Conservation (phyloP, 177 flowering plant species). For the Telopea speciosissima region DNA sequence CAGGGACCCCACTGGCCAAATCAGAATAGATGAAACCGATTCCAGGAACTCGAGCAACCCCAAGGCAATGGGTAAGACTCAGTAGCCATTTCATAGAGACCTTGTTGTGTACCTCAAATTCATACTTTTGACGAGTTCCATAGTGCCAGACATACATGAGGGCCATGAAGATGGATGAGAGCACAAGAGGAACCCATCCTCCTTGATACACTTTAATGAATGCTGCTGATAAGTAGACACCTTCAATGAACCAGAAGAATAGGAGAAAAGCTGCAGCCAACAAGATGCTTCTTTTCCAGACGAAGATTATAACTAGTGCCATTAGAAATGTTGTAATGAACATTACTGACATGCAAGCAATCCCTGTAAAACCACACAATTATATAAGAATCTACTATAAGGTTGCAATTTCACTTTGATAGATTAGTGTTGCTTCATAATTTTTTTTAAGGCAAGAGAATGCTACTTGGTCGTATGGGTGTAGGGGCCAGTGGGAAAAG, state of each 20-base stretch:
- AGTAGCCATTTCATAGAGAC: not conserved
- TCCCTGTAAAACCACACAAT: not conserved
- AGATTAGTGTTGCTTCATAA: too few species aligned
- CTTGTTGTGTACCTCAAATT: not conserved
- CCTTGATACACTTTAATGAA: not conserved
- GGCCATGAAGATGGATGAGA: not conserved
- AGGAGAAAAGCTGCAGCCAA: not conserved
- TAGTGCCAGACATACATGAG: not conserved
- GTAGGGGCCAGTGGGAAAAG: too few species aligned
- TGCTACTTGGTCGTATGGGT: too few species aligned
- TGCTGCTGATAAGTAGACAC: not conserved
- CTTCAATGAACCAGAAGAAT: not conserved
- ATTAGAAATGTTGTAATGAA: not conserved
- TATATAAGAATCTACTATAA: not conserved
- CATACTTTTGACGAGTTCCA: not conserved
- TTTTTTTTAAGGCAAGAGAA: too few species aligned
- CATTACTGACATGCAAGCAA: not conserved
- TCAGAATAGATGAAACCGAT: not conserved
- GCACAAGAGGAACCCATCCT: not conserved
- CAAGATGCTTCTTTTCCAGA: slow-evolving; percentile 1
- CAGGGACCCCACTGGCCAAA: not conserved
- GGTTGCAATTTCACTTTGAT: too few species aligned
- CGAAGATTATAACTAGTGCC: not conserved
- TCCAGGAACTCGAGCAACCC: not conserved
- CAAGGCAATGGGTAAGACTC: not conserved